Base-by-base conservation (phyloP, 306 rosid genomes). In the Rosa lucieae region DNA sequence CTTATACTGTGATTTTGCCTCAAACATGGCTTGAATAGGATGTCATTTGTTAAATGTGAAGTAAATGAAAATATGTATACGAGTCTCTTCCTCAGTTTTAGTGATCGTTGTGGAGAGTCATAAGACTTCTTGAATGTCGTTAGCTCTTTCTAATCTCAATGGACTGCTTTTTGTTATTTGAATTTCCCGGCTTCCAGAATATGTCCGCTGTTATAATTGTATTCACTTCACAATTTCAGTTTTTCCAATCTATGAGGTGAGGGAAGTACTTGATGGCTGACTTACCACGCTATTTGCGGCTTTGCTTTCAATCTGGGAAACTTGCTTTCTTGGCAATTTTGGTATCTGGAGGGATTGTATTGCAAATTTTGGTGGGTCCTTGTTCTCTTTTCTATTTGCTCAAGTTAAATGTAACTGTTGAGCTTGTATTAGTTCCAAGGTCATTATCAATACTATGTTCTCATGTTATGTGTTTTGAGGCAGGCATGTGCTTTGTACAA, bases 401-500 rank as follows among this genome's bases (percentile, higher is more conserved):
- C 20, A 15, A 35, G 47, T 39, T 26, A 4, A 56, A 14, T 47
- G 55, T 55, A 47, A 47, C 26, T 62, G 21, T 77, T 46, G 20
- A 35, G 43, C 8, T 68, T 70, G 37, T 39, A n/a, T 29, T 55
- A 48, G 29, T 15, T 77, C 48, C 55, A 58, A 40, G 48, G 56
- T 72, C 35, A 13, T 70, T 48, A 48, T 59, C 58, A 48, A 67
- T 52, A 15, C 48, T 5, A 13, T 70, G 59, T 80, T 75, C 80
- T 82, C 72, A 70, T 84, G 23, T 26, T n/a, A 18, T 72, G 67
- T 78, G 51, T 88, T 63, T 23, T 78, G 43, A 11, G 68, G 62
- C 97, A 94, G 99, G 99, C 99, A 71, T 94, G 99, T 79, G 97
- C 97, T 68, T 81, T 94, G 89, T 92, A 89, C 87, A 74, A 84